Evolutionary conservation across 768 basidiomycete species (phyloP).

Genomic region (Lactarius psammicola): DNA sequence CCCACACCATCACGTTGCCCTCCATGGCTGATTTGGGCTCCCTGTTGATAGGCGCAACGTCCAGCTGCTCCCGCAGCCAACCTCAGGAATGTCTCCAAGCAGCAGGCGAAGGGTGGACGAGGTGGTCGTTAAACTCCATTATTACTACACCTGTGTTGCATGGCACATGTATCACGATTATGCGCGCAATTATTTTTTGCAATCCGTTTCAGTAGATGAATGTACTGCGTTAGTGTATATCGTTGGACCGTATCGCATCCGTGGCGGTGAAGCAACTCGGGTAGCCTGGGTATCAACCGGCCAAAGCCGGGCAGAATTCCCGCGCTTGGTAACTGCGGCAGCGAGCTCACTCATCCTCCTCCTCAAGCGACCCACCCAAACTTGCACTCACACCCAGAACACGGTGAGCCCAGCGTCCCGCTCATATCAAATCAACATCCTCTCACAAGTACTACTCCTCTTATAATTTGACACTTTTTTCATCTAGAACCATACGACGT

Average conservation of each 20-base stretch:
- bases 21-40: background rate
- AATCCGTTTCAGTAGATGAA: background rate
- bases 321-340: conserved; percentile 5
- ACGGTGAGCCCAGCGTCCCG: conserved; percentile 24
- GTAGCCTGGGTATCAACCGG: background rate
- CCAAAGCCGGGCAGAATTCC: conserved; percentile 13
- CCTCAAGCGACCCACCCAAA: conserved; percentile 8
- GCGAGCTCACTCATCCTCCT: background rate
- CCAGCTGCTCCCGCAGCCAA: conserved; percentile 54
- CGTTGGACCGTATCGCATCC: background rate
- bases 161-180: conserved; percentile 21
- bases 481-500: conserved; percentile 19
- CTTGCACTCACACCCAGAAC: conserved; percentile 9
- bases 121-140: conserved; percentile 56
- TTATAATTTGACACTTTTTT: background rate
- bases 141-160: conserved; percentile 15
- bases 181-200: background rate
- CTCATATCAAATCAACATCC: background rate
- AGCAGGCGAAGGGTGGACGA: conserved; percentile 93
- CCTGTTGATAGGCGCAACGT: conserved; percentile 46
- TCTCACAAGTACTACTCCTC: background rate
- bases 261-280: background rate
- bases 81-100: conserved; percentile 84
- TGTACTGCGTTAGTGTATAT: background rate
- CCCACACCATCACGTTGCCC: background rate